Base-by-base conservation (phyloP, 2,329 filamentous ascomycete genomes). In the Aspergillus sp. region DNA sequence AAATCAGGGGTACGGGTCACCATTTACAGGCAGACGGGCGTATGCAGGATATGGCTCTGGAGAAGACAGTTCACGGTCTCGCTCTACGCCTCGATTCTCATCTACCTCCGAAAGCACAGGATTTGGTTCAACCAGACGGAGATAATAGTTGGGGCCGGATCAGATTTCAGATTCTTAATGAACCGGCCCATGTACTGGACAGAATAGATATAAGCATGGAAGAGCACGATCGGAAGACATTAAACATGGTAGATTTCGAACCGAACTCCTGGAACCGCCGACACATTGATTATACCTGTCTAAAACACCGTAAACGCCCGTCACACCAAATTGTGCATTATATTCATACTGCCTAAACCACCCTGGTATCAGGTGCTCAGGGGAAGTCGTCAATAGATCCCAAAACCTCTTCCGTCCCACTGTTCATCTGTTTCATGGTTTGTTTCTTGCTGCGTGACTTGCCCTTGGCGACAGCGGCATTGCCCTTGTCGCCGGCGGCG, bases 71-170 rank as follows among this genome's bases (percentile, higher is more conserved):
- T 59, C 62, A 43, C 43, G 57, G 40, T 60, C 56, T 42, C 54
- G 52, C 33, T 57, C 60, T 28, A 55, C 64, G 37, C 54, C 66
- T 30, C 57, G 57, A 6, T 63, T 63, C 37, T 65, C 65, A n/a
- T 42, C 60, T 40, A 49, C 57, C 2, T 52, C 56, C 9, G 48
- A 58, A 38, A 70, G 67, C 43, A 72, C 69, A 30, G 71, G 71
- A 1, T 73, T 74, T 57, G 71, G 71, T 26, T 70, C 69, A 10
- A 73, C 70, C 3, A 64, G 60, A 35, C 60, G 69, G 37, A 60
- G 69, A 39, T 71, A 50, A 57, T 47, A 32, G n/a, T 33, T 8
- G 9, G 19, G 4, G 19, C 19, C 4, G 19, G 19, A 19, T 19
- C 19, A 19, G 19, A 19, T 19, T 19, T 19, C 19, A 19, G 19